A percentile compares a stretch with the other conserved stretches of the same genome.
Evolutionary conservation across 331 rosid genomes (phyloP).

Genomic region (Quercus lobata): DNA sequence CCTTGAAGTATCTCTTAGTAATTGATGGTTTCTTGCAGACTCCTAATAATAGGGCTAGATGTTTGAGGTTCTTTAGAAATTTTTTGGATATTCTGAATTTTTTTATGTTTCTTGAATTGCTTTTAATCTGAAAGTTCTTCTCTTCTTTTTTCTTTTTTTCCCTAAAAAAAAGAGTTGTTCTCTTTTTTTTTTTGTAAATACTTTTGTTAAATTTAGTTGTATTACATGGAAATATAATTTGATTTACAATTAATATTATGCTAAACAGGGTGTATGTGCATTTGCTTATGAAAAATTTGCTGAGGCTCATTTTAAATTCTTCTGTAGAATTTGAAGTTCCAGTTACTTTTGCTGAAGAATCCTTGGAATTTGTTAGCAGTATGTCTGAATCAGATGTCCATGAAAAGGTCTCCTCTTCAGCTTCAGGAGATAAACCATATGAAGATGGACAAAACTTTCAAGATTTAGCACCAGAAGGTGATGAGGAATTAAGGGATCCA

Average conservation of each 20-base stretch:
- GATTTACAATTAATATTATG: conserved; percentile 23
- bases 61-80: conserved; percentile 74
- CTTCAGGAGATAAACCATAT: conserved; percentile 30
- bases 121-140: not conserved
- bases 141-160: too few species aligned
- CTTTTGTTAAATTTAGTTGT: not conserved
- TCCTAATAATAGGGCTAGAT: conserved; percentile 72
- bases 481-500: conserved; percentile 34
- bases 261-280: conserved; percentile 85
- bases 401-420: conserved; percentile 39
- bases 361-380: conserved; percentile 48
- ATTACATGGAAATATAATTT: conserved; percentile 8
- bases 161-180: not conserved
- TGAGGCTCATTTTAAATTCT: conserved; percentile 73
- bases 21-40: conserved; percentile 51
- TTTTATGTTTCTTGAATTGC: conserved; percentile 37
- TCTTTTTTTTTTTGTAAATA: not conserved
- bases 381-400: conserved; percentile 43
- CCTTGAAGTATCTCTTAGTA: conserved; percentile 19
- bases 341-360: conserved; percentile 62
- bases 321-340: conserved; percentile 50
- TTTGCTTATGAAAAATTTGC: conserved; percentile 94
- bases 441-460: conserved; percentile 38
- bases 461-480: conserved; percentile 38
- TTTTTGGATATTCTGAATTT: conserved; percentile 87